Evolutionary conservation across 805 yeast genomes (phyloP).

Genomic region (Suhomyces pyralidae): DNA sequence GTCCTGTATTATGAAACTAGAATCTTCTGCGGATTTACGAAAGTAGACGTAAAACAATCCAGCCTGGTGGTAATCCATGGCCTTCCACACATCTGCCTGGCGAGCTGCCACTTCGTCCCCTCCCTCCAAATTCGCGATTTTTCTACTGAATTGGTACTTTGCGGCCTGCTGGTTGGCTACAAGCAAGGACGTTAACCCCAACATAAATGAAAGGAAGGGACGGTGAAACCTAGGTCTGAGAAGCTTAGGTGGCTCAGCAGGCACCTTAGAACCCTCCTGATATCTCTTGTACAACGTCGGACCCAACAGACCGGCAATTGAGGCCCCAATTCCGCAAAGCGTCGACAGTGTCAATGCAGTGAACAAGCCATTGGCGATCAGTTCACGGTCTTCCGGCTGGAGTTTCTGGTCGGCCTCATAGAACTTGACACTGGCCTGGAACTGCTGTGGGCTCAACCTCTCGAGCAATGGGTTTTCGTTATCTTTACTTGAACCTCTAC

Average conservation of each 20-base stretch:
- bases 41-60: slow-evolving; percentile 31
- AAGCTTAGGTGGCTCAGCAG: slow-evolving; percentile 4
- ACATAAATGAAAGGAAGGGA: slow-evolving; percentile 31
- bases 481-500: not conserved
- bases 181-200: slow-evolving; percentile 28
- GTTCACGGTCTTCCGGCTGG: slow-evolving; percentile 27
- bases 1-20: slow-evolving; percentile 19
- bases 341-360: slow-evolving; percentile 21
- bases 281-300: slow-evolving; percentile 28
- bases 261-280: not conserved
- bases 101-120: slow-evolving; percentile 11
- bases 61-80: slow-evolving; percentile 35
- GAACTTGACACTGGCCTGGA: slow-evolving; percentile 36
- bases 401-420: slow-evolving; percentile 40
- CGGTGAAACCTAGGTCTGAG: slow-evolving; percentile 20
- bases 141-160: slow-evolving; percentile 20
- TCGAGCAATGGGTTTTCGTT: slow-evolving; percentile 24
- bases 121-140: slow-evolving; percentile 15
- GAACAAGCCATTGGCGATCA: slow-evolving; percentile 30
- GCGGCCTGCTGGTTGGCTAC: slow-evolving; percentile 23
- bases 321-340: slow-evolving; percentile 24
- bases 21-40: slow-evolving; percentile 18
- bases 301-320: slow-evolving; percentile 23
- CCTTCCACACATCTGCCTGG: slow-evolving; percentile 31
- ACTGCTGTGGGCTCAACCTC: slow-evolving; percentile 30